A percentile compares a stretch with the other conserved stretches of the same genome.
Evolutionary conservation across 2,329 filamentous ascomycete genomes (phyloP).

Genomic region (Dothideomycetes sp.): DNA sequence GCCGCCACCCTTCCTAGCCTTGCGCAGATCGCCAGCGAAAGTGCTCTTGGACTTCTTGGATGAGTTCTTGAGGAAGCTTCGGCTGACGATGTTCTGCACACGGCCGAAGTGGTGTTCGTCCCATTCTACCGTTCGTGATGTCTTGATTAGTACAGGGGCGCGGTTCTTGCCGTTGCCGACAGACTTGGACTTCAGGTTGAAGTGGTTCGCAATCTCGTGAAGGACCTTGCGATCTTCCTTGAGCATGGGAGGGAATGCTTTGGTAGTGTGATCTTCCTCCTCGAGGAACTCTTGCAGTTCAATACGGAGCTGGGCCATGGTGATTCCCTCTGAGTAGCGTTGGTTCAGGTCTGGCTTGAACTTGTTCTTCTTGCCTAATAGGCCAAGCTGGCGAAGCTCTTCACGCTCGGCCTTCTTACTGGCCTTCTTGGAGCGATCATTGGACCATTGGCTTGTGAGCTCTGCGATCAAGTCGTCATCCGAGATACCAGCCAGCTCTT

Average conservation of each 20-base stretch:
- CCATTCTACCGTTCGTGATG: slow-evolving; percentile 54
- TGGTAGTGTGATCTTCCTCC: slow-evolving; percentile 52
- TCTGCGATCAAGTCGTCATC: slow-evolving; percentile 36
- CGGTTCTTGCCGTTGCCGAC: slow-evolving; percentile 63
- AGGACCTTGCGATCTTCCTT: slow-evolving; percentile 66
- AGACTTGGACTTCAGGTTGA: slow-evolving; percentile 78
- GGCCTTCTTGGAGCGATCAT: slow-evolving; percentile 38
- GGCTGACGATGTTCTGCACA: slow-evolving; percentile 35
- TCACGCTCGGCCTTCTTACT: slow-evolving; percentile 40
- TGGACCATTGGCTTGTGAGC: slow-evolving; percentile 33
- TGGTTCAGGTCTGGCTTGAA: slow-evolving; percentile 45
- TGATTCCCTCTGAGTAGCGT: slow-evolving; percentile 68
- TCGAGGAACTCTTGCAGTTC: slow-evolving; percentile 66
- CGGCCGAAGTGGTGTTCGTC: slow-evolving; percentile 43
- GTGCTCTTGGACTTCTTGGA: slow-evolving; percentile 20
- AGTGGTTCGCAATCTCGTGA: slow-evolving; percentile 65
- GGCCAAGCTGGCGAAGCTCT: slow-evolving; percentile 35
- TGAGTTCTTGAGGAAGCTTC: slow-evolving; percentile 47
- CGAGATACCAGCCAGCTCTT: slow-evolving; percentile 31
- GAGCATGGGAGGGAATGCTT: slow-evolving; percentile 76
- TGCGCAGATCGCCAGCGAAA: slow-evolving; percentile 10
- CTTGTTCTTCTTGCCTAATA: slow-evolving; percentile 29
- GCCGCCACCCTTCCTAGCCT: slow-evolving; percentile 23
- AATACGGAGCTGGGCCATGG: slow-evolving; percentile 57
- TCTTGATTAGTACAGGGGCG: slow-evolving; percentile 70